phyloP scores from a whole-genome alignment of 306 rosid species.

The Fragaria vesca region DNA sequence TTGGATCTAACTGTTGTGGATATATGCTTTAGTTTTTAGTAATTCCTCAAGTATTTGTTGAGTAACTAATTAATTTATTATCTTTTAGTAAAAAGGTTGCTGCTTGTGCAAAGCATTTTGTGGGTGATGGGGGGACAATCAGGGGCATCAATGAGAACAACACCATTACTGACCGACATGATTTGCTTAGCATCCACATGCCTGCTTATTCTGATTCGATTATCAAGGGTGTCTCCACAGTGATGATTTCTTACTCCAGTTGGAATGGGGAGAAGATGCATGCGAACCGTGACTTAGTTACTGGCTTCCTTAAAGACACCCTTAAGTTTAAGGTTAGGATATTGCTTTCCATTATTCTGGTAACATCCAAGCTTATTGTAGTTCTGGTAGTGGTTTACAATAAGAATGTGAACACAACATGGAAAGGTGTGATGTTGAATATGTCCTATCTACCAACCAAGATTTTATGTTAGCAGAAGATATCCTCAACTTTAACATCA shows the following conservation, averaged over 20 bases:
- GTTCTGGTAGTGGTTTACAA: slow-evolving; percentile 4
- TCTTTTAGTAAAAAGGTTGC: slow-evolving; percentile 75
- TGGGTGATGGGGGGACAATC: slow-evolving; percentile 92
- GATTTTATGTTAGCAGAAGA: slow-evolving; percentile 1
- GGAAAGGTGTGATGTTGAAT: not conserved
- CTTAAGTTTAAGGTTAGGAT: slow-evolving; percentile 78
- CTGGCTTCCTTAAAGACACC: slow-evolving; percentile 69
- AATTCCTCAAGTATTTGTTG: slow-evolving; percentile 2
- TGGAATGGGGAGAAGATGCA: slow-evolving; percentile 98
- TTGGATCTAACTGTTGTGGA: not conserved
- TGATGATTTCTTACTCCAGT: slow-evolving; percentile 93
- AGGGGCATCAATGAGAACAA: slow-evolving; percentile 84
- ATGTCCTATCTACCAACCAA: not conserved
- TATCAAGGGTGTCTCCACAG: slow-evolving; percentile 78
- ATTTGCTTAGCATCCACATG: slow-evolving; percentile 85
- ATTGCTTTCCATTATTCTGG: not conserved
- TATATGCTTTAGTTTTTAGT: slow-evolving; percentile 5
- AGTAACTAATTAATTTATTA: slow-evolving; percentile 13
- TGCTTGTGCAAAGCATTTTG: slow-evolving; percentile 42
- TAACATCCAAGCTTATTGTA: slow-evolving; percentile 8
- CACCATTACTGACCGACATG: slow-evolving; percentile 61
- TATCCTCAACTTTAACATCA: not conserved
- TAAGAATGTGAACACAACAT: not conserved
- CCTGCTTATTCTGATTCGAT: slow-evolving; percentile 88
- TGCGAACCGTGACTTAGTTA: slow-evolving; percentile 66